Evolutionary conservation across 2,329 filamentous ascomycete genomes (phyloP).

Genomic region (Diaporthe helianthi): DNA sequence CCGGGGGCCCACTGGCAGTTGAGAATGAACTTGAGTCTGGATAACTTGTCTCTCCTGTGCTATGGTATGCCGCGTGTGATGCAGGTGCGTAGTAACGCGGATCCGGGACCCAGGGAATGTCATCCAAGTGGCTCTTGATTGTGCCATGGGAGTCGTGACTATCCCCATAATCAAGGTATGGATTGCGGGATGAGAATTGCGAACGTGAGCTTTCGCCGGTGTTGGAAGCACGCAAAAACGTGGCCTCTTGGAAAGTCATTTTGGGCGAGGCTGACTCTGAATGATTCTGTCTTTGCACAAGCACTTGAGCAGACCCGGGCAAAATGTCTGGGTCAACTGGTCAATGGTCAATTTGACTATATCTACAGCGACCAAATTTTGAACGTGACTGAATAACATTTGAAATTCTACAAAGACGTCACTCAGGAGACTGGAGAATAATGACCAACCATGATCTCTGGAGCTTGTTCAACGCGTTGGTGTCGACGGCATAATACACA

Average conservation of each 20-base stretch:
- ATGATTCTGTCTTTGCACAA: not conserved
- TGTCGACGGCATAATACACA: slow-evolving; percentile 15
- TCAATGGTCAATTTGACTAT: not conserved
- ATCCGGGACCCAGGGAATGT: not conserved
- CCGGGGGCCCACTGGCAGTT: not conserved
- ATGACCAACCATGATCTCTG: not conserved
- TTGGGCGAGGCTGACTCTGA: not conserved
- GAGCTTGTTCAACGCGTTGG: slow-evolving; percentile 16
- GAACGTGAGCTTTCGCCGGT: slow-evolving; percentile 4
- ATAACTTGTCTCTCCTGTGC: not conserved
- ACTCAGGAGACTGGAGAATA: not conserved
- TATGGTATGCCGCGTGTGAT: not conserved
- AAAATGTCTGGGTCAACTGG: too few species aligned
- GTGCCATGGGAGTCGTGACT: not conserved
- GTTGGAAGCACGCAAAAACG: not conserved
- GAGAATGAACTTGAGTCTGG: not conserved
- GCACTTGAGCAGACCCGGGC: not conserved
- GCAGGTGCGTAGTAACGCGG: not conserved
- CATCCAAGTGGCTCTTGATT: not conserved
- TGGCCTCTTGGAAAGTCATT: slow-evolving; percentile 12
- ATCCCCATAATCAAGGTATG: not conserved
- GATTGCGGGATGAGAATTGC: not conserved
- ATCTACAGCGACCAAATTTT: not conserved
- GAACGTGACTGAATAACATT: not conserved
- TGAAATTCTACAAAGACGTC: not conserved